Evolutionary conservation across 2,329 filamentous ascomycete genomes (phyloP).

Genomic region (Botrytis aclada): DNA sequence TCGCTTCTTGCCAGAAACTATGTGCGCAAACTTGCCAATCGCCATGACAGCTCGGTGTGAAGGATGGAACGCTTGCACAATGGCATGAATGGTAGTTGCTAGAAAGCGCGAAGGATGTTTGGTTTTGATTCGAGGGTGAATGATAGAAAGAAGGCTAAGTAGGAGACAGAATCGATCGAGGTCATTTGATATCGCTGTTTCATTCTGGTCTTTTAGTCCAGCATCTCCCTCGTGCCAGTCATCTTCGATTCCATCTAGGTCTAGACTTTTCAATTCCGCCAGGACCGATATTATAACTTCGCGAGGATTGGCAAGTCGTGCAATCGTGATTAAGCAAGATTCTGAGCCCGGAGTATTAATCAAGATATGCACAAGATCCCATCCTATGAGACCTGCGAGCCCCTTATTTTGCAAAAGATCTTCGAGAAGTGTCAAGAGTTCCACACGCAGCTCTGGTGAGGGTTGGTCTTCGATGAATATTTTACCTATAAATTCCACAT

Average conservation of each 20-base stretch:
- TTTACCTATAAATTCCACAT: not conserved
- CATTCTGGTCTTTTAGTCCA: slow-evolving; percentile 26
- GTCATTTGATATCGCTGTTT: slow-evolving; percentile 24
- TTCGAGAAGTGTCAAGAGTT: slow-evolving; percentile 61
- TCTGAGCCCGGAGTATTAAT: slow-evolving; percentile 66
- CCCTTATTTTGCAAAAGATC: slow-evolving; percentile 64
- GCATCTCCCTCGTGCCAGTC: slow-evolving; percentile 24
- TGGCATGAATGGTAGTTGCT: slow-evolving; percentile 70
- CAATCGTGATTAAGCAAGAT: slow-evolving; percentile 69
- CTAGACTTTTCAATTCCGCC: slow-evolving; percentile 63
- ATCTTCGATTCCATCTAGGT: slow-evolving; percentile 44
- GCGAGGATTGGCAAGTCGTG: slow-evolving; percentile 72
- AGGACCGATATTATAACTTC: slow-evolving; percentile 80
- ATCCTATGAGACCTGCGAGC: slow-evolving; percentile 74
- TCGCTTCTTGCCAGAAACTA: slow-evolving; percentile 63
- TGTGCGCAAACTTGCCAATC: slow-evolving; percentile 68
- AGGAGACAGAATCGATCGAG: slow-evolving; percentile 62
- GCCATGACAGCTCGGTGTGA: slow-evolving; percentile 65
- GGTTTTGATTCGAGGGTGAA: slow-evolving; percentile 73
- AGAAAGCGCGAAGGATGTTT: slow-evolving; percentile 77
- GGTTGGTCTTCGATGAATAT: not conserved
- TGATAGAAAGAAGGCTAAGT: slow-evolving; percentile 66
- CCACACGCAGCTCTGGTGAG: not conserved
- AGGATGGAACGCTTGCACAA: slow-evolving; percentile 63
- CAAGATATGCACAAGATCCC: slow-evolving; percentile 77